A percentile compares a stretch with the other conserved stretches of the same genome.
Conservation (phyloP, 257 asterid genomes). For the Perilla frutescens region DNA sequence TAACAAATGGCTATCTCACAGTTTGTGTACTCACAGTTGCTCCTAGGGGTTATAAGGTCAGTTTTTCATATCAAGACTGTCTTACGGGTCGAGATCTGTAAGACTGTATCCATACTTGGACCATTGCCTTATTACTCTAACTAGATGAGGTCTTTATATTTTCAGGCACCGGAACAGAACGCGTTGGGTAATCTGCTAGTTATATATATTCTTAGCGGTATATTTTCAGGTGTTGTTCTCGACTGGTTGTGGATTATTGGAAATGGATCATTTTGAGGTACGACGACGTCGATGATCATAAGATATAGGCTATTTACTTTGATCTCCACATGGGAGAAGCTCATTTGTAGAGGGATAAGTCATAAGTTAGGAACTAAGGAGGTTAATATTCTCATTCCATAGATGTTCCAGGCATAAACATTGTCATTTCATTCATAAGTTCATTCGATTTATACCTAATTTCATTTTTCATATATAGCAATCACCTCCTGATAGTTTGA, state of each 20-base stretch:
- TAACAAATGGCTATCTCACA: slow-evolving; percentile 82
- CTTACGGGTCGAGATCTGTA: too few relatives aligned
- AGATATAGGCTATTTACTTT: too few relatives aligned
- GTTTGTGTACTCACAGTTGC: slow-evolving; percentile 77
- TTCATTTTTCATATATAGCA: too few relatives aligned
- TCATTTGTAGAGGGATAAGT: too few relatives aligned
- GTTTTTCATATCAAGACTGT: background rate
- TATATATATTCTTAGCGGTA: slow-evolving; percentile 70
- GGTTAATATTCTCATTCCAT: too few relatives aligned
- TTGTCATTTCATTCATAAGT: too few relatives aligned
- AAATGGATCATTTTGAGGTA: slow-evolving; percentile 44
- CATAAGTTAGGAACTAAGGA: too few relatives aligned
- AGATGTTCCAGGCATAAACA: too few relatives aligned
- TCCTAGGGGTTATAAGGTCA: slow-evolving; percentile 84
- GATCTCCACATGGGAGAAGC: too few relatives aligned
- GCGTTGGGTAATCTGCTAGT: slow-evolving; percentile 85
- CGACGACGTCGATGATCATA: background rate
- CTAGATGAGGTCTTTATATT: background rate
- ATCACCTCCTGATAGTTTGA: too few relatives aligned
- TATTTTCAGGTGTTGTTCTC: slow-evolving; percentile 69
- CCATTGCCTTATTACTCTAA: background rate
- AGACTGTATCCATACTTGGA: too few relatives aligned
- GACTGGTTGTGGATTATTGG: slow-evolving; percentile 95
- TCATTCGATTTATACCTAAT: too few relatives aligned
- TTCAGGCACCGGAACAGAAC: slow-evolving; percentile 92